phyloP scores from a whole-genome alignment of 495 filamentous ascomycete species.

The Hypoxylon crocopeplum region DNA sequence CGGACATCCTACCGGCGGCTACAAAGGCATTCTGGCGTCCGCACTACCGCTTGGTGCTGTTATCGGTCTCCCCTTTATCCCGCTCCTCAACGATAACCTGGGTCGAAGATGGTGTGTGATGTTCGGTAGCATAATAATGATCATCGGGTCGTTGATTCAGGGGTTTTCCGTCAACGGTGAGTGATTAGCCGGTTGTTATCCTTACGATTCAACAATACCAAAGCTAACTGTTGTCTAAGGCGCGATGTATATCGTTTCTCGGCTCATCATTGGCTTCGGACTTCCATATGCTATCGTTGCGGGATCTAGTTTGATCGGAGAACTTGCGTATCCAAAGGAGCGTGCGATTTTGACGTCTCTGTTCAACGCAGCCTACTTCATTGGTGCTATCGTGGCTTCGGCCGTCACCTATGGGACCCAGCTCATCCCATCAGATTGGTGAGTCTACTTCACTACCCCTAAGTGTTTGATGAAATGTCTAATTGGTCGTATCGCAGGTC shows the following conservation, averaged over 20 bases:
- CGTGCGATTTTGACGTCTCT: constrained; percentile 69
- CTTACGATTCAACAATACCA: background rate
- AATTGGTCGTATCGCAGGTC: constrained; percentile 38
- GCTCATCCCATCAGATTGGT: constrained; percentile 61
- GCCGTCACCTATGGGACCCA: constrained; percentile 65
- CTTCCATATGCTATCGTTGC: constrained; percentile 70
- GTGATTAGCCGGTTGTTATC: constrained; percentile 1
- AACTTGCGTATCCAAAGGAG: constrained; percentile 71
- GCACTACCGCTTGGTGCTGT: constrained; percentile 53
- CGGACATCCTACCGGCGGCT: constrained; percentile 51
- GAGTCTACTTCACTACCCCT: constrained; percentile 12
- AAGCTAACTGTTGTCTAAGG: constrained; percentile 11
- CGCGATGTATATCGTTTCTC: constrained; percentile 69
- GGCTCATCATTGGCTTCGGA: constrained; percentile 70
- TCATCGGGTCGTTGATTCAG: constrained; percentile 64
- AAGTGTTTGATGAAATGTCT: background rate
- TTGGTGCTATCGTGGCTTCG: constrained; percentile 67
- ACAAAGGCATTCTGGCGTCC: constrained; percentile 55
- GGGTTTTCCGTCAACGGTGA: constrained; percentile 56
- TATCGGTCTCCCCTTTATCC: constrained; percentile 65
- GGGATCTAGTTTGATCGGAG: constrained; percentile 68
- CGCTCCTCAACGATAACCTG: constrained; percentile 60
- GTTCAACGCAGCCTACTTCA: constrained; percentile 71
- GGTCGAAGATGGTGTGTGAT: constrained; percentile 66
- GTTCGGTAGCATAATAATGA: constrained; percentile 63